Percentiles rank a stretch among this genome's conserved stretches.
Conservation (phyloP, 2,329 filamentous ascomycete species). For the Diaporthe velutina region DNA sequence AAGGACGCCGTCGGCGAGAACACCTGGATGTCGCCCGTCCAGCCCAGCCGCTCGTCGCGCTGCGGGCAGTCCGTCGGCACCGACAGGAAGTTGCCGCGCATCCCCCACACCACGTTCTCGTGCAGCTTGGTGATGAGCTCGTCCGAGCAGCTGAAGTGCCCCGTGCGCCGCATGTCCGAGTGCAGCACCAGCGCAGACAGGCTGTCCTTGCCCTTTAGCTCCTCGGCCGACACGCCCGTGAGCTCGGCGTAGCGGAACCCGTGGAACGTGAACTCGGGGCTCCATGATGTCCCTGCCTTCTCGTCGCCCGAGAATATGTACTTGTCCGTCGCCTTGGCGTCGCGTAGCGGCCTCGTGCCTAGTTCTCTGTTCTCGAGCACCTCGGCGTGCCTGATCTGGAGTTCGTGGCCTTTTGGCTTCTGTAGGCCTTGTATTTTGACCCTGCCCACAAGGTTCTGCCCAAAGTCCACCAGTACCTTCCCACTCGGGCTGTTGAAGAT, state of each 20-base stretch:
- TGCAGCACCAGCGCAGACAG: slow-evolving; percentile 56
- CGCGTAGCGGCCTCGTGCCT: slow-evolving; percentile 55
- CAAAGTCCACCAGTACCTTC: slow-evolving; percentile 67
- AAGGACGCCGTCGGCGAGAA: slow-evolving; percentile 66
- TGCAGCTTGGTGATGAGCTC: slow-evolving; percentile 65
- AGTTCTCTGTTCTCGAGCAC: slow-evolving; percentile 65
- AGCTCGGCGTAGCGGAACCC: slow-evolving; percentile 66
- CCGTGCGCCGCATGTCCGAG: slow-evolving; percentile 64
- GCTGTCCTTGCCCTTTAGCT: slow-evolving; percentile 37
- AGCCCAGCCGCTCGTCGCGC: slow-evolving; percentile 66
- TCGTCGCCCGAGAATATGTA: slow-evolving; percentile 47
- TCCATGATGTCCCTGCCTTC: slow-evolving; percentile 47
- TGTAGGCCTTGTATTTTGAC: slow-evolving; percentile 54
- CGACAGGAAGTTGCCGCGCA: slow-evolving; percentile 70
- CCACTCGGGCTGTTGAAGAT: slow-evolving; percentile 46
- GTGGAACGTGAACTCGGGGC: slow-evolving; percentile 66
- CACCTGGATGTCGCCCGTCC: slow-evolving; percentile 65
- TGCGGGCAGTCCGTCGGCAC: slow-evolving; percentile 71
- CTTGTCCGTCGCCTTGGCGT: slow-evolving; percentile 56
- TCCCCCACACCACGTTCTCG: slow-evolving; percentile 67
- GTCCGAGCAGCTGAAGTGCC: slow-evolving; percentile 66
- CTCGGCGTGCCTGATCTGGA: slow-evolving; percentile 66
- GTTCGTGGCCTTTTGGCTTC: slow-evolving; percentile 53
- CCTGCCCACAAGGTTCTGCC: slow-evolving; percentile 69
- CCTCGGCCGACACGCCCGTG: slow-evolving; percentile 54